These are phyloP conservation scores for Pseudonitzschia multistriata DNA, from an alignment of 108 stramenopile genomes.

Conservation along the genomic window DNA sequence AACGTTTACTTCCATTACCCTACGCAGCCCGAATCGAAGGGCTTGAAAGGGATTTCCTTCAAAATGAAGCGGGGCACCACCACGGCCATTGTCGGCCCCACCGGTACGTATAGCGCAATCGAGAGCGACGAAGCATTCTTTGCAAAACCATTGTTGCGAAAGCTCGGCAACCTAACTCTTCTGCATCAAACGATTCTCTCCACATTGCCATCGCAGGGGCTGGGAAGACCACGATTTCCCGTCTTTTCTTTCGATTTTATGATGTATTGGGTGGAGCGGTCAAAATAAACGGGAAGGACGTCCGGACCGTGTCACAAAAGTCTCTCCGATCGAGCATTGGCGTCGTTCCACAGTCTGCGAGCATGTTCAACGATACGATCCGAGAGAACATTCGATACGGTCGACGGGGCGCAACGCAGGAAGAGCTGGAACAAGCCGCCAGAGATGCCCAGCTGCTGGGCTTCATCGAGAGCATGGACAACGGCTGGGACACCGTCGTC, in stretches of 20 bases:
- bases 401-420: conserved; percentile 65
- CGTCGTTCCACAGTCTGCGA: conserved; percentile 91
- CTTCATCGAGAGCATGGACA: conserved; percentile 76
- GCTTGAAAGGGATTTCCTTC: conserved; percentile 87
- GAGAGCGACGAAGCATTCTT: neutral
- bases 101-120: conserved; percentile 49
- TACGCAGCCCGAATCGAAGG: conserved; percentile 71
- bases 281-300: conserved; percentile 92
- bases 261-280: conserved; percentile 85
- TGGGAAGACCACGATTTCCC: conserved; percentile 92
- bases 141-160: neutral
- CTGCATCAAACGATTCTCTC: neutral
- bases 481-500: conserved; percentile 93
- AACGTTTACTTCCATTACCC: conserved; percentile 95
- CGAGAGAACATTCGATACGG: conserved; percentile 87
- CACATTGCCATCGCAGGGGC: conserved; percentile 38
- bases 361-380: conserved; percentile 95
- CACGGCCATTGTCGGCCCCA: conserved; percentile 94
- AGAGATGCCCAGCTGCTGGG: conserved; percentile 72
- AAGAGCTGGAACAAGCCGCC: conserved; percentile 71
- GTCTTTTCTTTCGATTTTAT: conserved; percentile 93
- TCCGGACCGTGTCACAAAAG: conserved; percentile 77
- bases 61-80: conserved; percentile 91
- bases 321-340: conserved; percentile 83
- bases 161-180: neutral